A percentile compares a stretch with the other conserved stretches of the same genome.
Evolutionary conservation across 192 early-diverging fungal genomes (phyloP).

Genomic region (Backusella luteola): DNA sequence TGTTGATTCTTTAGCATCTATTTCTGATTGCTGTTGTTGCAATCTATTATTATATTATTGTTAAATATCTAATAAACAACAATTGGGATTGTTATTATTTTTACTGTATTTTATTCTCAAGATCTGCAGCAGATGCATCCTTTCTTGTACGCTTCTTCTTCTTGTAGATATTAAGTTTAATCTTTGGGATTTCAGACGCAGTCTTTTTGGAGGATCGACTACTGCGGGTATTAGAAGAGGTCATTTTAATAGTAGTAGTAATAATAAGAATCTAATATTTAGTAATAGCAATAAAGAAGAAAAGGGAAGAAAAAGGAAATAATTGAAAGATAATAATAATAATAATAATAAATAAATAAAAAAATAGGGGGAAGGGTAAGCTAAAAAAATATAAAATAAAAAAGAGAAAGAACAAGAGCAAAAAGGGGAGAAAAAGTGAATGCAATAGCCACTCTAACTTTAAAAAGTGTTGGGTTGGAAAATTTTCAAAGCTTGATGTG

Average conservation of each 20-base stretch:
- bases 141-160: constrained; percentile 6
- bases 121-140: background rate
- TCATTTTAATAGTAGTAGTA: constrained; percentile 4
- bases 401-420: background rate
- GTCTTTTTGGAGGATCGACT: constrained; percentile 12
- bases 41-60: background rate
- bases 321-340: background rate
- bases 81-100: background rate
- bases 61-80: background rate
- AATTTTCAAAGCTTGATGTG: background rate
- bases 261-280: background rate
- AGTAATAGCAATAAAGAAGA: background rate
- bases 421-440: constrained; percentile 1
- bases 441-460: constrained; percentile 7
- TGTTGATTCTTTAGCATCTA: background rate
- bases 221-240: constrained; percentile 13
- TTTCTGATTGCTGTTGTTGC: background rate
- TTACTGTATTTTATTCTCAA: constrained; percentile 6
- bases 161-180: background rate
- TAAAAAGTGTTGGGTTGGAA: constrained; percentile 10
- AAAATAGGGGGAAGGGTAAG: background rate
- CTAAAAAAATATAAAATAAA: background rate
- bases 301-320: background rate
- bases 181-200: background rate
- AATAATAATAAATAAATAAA: background rate